These are phyloP conservation scores for Rickenella mellea DNA, from an alignment of 768 basidiomycete genomes.

Conservation along the genomic window DNA sequence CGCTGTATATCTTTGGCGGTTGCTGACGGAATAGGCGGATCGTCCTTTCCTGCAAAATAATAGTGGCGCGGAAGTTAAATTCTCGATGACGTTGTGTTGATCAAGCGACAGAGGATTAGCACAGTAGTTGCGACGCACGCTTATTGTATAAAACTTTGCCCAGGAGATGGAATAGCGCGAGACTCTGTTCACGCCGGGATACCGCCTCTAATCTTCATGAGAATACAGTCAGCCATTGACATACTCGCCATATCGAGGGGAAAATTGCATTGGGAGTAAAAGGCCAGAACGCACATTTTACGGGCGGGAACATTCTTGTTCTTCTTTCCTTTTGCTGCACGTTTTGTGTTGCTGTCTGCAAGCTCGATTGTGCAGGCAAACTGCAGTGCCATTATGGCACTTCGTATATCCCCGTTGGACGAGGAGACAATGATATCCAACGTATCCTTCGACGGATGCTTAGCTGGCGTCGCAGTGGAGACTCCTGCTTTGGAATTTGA, in stretches of 20 bases:
- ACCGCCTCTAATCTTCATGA: constrained; percentile 58
- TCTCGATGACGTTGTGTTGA: too few relatives aligned
- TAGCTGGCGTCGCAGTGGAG: constrained; percentile 14
- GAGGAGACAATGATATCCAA: constrained; percentile 71
- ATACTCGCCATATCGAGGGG: constrained; percentile 1
- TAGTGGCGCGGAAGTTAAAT: too few relatives aligned
- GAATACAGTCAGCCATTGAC: too few relatives aligned
- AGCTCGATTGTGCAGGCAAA: constrained; percentile 55
- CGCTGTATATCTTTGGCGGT: constrained; percentile 54
- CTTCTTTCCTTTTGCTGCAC: constrained; percentile 20
- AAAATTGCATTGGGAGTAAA: neutral
- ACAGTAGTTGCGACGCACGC: constrained; percentile 36
- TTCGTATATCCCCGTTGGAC: constrained; percentile 85
- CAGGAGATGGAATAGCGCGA: constrained; percentile 85
- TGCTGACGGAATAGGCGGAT: constrained; percentile 46
- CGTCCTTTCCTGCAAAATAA: constrained; percentile 54
- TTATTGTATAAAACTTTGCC: constrained; percentile 96
- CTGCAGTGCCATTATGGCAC: constrained; percentile 88
- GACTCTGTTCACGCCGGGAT: constrained; percentile 74
- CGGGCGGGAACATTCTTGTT: constrained; percentile 13
- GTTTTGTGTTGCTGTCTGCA: constrained; percentile 21
- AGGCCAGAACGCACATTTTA: constrained; percentile 22
- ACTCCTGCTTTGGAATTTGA: constrained; percentile 1
- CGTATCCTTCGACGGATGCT: constrained; percentile 49
- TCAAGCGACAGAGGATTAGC: constrained; percentile 2